Evolutionary conservation across 768 basidiomycete species (phyloP), one percentile per base, ranked within the genome.

Genomic region (Porpolomopsis calyptriformis): DNA sequence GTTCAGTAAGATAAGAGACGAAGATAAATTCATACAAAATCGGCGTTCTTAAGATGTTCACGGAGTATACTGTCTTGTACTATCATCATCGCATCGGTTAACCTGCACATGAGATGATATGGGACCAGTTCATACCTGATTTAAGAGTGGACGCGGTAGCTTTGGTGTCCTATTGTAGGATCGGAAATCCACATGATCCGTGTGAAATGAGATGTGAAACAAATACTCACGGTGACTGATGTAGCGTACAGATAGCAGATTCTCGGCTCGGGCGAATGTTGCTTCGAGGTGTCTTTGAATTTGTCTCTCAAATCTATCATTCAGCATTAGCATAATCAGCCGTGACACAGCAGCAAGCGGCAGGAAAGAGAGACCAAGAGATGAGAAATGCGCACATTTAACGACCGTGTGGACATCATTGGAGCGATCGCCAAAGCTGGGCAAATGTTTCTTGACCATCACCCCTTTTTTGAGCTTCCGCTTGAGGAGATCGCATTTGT

Each of bases 401-500:
- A 78, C 68, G 29, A 78, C 72, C 0, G 64, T 61, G 3, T 58
- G 54, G 0, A 69, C 59, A 29, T 84, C 80, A 51, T 87, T 87
- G 7, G 73, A 64, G 34, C 80, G 61, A 31, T 78, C 70, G 0
- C 78, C 82, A 51, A 74, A 85, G 10, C 77, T 76, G 1, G 78
- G 71, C 19, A 86, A 64, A 56, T 71, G 78, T 9, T 68, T 66
- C 18, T 64, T 71, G 12, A 85, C 71, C 54, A 60, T 55, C 11
- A 73, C 63, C 0, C 78, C 78, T 1, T 57, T 55, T 23, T 61
- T 60, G 23, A 82, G 63, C 46, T 71, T 71, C 53, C 68, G 58
- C 49, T 73, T 65, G 2, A 86, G 62, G 3, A 85, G 58, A 49
- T 87, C 85, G 49, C 74, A 73, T 49, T 87, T 87, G 59, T 87